Base-by-base conservation (phyloP, 495 filamentous ascomycete species). In the Bryoglossum gracile region DNA sequence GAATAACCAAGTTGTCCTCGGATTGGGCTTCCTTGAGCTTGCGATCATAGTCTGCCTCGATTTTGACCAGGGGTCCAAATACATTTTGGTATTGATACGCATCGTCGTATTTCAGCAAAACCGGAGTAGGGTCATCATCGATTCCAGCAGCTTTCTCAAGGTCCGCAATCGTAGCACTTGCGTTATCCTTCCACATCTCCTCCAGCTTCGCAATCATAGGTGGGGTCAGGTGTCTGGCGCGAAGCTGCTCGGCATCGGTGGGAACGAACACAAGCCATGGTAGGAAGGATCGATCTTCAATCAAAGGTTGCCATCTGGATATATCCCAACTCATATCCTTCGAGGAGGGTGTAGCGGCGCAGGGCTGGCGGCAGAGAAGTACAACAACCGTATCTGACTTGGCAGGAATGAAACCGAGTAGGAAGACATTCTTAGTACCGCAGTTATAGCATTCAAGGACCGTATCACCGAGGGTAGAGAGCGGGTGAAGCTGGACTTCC, bases 301-400 rank as follows among this genome's bases (percentile, higher is more conserved):
- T 96, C 30, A 99, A 73, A 2, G 92, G 92, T 57, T 97, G 90
- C 92, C 92, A 99, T 55, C 89, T 82, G 6, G 94, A 95, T 11
- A 89, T 91, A 67, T 99, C 92, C 92, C 92, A 99, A 64, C 91
- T 97, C 92, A 99, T 99, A 60, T 97, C 92, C 69, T 99, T 99
- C n/a, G 88, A 89, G 9, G 91, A 95, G 3, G 87, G 84, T 72
- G 85, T 89, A 25, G 94, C 80, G 32, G 89, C 92, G 67, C 92
- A 99, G 37, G 92, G 92, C 64, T 97, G 92, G 24, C 92, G 87
- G 66, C 92, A 99, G 8, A 99, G 76, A 33, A 99, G 78, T 14
- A 99, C 92, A 17, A 99, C 92, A 17, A 99, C 92, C 0, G 92
- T 96, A 56, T 99, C 92, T 2, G 91, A 96, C 63, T 97, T 97